A percentile compares a stretch with the other conserved stretches of the same genome.
These are phyloP conservation scores for Kluyveromyces aestuarii DNA, from an alignment of 805 yeast species.

Conservation along the genomic window DNA sequence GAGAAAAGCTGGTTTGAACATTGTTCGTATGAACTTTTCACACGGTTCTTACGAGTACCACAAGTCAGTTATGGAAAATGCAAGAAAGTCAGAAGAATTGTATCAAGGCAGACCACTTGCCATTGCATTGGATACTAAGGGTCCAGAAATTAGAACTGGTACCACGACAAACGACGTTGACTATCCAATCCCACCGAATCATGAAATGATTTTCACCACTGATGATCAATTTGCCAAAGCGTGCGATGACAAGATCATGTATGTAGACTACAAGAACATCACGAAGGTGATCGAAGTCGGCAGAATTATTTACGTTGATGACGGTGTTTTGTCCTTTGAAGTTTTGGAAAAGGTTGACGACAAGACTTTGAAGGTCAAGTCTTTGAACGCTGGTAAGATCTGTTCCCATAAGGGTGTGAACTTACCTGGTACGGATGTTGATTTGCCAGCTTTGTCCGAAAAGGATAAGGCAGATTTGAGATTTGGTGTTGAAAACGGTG, in stretches of 20 bases:
- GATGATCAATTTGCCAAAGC: constrained; percentile 65
- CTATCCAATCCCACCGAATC: constrained; percentile 74
- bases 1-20: constrained; percentile 95
- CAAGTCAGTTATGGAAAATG: constrained; percentile 92
- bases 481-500: constrained; percentile 96
- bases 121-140: constrained; percentile 97
- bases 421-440: constrained; percentile 98
- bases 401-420: constrained; percentile 98
- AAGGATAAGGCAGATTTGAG: constrained; percentile 88
- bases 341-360: constrained; percentile 78
- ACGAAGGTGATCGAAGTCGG: constrained; percentile 87
- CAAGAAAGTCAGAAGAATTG: constrained; percentile 84
- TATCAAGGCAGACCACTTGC: constrained; percentile 96
- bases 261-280: constrained; percentile 90
- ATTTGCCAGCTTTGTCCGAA: constrained; percentile 94
- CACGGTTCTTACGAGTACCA: constrained; percentile 98
- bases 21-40: constrained; percentile 98
- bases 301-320: constrained; percentile 89
- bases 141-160: constrained; percentile 99
- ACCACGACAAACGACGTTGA: constrained; percentile 74
- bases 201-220: constrained; percentile 89
- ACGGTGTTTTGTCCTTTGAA: constrained; percentile 94
- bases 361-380: constrained; percentile 72
- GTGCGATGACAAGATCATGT: constrained; percentile 78
- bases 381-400: constrained; percentile 92